A percentile compares a stretch with the other conserved stretches of the same genome.
Conservation (phyloP, 169 alveolate species). For the Prorocentrum cordatum region DNA sequence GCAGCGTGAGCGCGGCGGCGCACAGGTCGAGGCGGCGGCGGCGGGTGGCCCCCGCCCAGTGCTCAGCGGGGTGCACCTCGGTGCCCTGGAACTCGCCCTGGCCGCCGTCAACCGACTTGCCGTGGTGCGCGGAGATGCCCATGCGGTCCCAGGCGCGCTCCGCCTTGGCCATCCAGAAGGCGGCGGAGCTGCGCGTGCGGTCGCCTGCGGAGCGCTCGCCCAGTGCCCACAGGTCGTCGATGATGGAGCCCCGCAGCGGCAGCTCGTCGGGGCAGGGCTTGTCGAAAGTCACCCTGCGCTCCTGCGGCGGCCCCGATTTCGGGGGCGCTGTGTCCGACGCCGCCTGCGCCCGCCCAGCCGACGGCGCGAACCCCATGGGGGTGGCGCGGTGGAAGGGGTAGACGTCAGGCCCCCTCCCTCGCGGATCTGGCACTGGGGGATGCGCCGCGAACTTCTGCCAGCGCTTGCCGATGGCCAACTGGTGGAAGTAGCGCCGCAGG, state of each 20-base stretch:
- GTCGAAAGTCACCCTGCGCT: background rate
- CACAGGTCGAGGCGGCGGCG: background rate
- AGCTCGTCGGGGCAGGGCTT: background rate
- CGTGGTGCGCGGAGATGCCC: background rate
- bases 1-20: background rate
- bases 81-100: background rate
- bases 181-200: background rate
- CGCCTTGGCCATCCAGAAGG: too few relatives aligned
- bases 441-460: background rate
- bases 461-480: background rate
- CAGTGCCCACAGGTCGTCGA: constrained; percentile 21
- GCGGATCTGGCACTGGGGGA: background rate
- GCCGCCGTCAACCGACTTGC: background rate
- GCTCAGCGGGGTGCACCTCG: background rate
- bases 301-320: background rate
- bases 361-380: constrained; percentile 28
- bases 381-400: background rate
- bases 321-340: background rate
- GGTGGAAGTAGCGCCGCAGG: constrained; percentile 11
- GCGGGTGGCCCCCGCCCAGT: background rate
- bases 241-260: constrained; percentile 8
- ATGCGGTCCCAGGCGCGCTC: too few relatives aligned
- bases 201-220: background rate
- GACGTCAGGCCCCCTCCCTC: too few relatives aligned
- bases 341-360: constrained; percentile 36